Percentiles rank a stretch among this genome's conserved stretches.
Evolutionary conservation across 2,329 filamentous ascomycete genomes (phyloP).

Genomic region (Ploettnerulaceae sp.): DNA sequence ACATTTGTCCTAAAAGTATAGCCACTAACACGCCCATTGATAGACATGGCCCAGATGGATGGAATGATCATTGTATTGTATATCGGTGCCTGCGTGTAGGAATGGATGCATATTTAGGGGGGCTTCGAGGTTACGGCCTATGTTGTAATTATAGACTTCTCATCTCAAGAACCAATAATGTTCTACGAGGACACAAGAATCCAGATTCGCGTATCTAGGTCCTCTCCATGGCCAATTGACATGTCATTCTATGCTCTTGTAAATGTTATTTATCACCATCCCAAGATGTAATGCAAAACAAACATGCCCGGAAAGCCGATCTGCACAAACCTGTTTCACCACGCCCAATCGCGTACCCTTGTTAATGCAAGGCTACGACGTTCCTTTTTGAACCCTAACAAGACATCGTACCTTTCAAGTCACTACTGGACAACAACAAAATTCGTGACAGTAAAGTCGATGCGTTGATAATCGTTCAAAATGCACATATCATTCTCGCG

Average conservation of each 20-base stretch:
- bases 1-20: neutral
- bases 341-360: slow-evolving; percentile 2
- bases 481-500: slow-evolving; percentile 24
- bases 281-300: neutral
- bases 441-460: neutral
- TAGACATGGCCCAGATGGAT: slow-evolving; percentile 10
- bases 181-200: slow-evolving; percentile 7
- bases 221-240: neutral
- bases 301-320: neutral
- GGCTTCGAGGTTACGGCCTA: slow-evolving; percentile 21
- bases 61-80: slow-evolving; percentile 25
- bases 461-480: slow-evolving; percentile 3
- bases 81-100: slow-evolving; percentile 21
- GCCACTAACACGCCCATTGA: neutral
- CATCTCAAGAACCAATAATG: slow-evolving; percentile 26
- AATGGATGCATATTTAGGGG: slow-evolving; percentile 16
- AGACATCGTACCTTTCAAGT: neutral
- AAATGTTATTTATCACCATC: no score
- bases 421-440: neutral
- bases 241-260: neutral
- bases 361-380: slow-evolving; percentile 14
- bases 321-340: slow-evolving; percentile 7
- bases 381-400: neutral
- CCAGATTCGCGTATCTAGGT: neutral
- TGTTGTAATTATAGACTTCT: slow-evolving; percentile 35